Evolutionary conservation across 495 filamentous ascomycete species (phyloP).

Genomic region (Penicillium antarcticum): DNA sequence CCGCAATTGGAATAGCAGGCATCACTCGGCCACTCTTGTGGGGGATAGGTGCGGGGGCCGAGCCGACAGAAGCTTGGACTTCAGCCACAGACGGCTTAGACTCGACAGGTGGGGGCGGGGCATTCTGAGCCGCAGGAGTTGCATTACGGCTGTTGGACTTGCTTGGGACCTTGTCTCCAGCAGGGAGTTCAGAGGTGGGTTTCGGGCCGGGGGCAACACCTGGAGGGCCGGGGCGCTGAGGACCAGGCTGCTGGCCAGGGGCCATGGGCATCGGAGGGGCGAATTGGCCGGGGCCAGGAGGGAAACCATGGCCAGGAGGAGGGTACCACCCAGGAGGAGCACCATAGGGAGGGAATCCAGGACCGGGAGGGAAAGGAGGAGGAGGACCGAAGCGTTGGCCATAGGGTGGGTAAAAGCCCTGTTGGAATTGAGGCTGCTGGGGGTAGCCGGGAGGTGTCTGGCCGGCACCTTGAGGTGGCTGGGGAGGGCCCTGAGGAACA

Average conservation of each 20-base stretch:
- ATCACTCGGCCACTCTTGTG: conserved; percentile 68
- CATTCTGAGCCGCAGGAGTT: conserved; percentile 39
- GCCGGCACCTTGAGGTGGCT: conserved; percentile 40
- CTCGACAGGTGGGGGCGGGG: conserved; percentile 58
- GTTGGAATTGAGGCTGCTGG: conserved; percentile 48
- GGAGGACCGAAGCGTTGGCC: conserved; percentile 56
- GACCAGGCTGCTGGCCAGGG: conserved; percentile 47
- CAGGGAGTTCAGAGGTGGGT: conserved; percentile 42
- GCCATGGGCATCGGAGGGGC: conserved; percentile 50
- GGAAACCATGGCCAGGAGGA: conserved; percentile 76
- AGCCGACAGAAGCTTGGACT: conserved; percentile 50
- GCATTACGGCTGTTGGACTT: conserved; percentile 34
- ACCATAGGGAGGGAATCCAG: conserved; percentile 47
- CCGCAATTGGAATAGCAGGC: conserved; percentile 60
- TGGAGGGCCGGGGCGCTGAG: conserved; percentile 37
- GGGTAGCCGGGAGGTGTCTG: conserved; percentile 47
- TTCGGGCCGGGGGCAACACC: conserved; percentile 28
- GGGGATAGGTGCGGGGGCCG: conserved; percentile 33
- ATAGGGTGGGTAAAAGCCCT: conserved; percentile 48
- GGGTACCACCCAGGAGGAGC: conserved; percentile 75
- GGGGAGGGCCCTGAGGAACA: conserved; percentile 35
- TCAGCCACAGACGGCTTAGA: conserved; percentile 60
- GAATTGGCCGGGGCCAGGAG: conserved; percentile 58
- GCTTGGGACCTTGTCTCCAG: conserved; percentile 33
- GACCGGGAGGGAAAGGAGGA: conserved; percentile 57